Evolutionary conservation across 2,329 filamentous ascomycete genomes (phyloP).

Genomic region (Aspergillus candidus): DNA sequence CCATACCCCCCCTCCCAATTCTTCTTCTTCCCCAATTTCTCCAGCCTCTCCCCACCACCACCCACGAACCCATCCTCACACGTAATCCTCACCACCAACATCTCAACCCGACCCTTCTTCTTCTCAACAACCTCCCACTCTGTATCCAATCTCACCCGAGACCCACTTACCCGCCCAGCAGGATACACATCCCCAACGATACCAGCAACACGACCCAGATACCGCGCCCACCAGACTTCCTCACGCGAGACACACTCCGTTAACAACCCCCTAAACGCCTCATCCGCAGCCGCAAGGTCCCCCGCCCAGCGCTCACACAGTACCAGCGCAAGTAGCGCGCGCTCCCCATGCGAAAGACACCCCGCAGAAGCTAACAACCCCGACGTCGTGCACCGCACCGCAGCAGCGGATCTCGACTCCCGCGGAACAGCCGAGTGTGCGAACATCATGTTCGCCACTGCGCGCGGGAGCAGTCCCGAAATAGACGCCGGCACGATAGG

Average conservation of each 20-base stretch:
- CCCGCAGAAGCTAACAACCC: conserved; percentile 63
- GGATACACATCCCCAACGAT: conserved; percentile 58
- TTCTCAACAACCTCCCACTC: conserved; percentile 39
- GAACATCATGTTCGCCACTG: conserved; percentile 56
- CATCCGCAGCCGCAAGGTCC: conserved; percentile 54
- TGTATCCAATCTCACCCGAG: conserved; percentile 36
- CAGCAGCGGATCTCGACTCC: conserved; percentile 57
- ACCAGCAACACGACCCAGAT: conserved; percentile 55
- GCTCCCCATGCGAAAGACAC: conserved; percentile 65
- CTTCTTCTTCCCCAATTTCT: conserved; percentile 57
- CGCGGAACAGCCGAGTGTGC: conserved; percentile 47
- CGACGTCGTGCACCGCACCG: conserved; percentile 65
- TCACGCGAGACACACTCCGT: conserved; percentile 48
- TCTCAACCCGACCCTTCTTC: conserved; percentile 35
- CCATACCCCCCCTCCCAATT: conserved; percentile 46
- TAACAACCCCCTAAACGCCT: conserved; percentile 50
- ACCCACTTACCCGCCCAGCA: conserved; percentile 42
- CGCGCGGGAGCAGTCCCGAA: conserved; percentile 44
- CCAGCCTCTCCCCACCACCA: conserved; percentile 31
- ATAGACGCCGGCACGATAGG: conserved; percentile 37
- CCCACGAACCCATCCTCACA: conserved; percentile 36
- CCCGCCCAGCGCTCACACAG: conserved; percentile 70
- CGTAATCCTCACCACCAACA: conserved; percentile 41
- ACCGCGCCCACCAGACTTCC: conserved; percentile 60
- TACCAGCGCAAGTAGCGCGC: conserved; percentile 65